Evolutionary conservation across 176 grass and related monocot species (phyloP), one percentile per base, ranked within the genome.

Genomic region (Aegilops tauschii): DNA sequence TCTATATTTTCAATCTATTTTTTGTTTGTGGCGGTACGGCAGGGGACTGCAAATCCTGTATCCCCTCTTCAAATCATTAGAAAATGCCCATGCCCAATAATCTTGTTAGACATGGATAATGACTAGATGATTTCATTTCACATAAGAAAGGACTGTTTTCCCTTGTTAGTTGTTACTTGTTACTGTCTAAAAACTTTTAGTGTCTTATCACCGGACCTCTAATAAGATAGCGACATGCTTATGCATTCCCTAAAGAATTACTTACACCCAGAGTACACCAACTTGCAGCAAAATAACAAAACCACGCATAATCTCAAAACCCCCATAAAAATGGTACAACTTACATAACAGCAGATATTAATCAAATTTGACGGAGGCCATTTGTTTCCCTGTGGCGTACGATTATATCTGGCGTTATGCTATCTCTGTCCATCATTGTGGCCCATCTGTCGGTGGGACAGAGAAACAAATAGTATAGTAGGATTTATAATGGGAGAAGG

Each of bases 81-180:
- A 61, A 86, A 61, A 86, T 77, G n/a, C 65, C 61, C 81, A 25
- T 70, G 76, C 14, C 37, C 31, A 34, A 62, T 16, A 52, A 25
- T 82, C 40, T 86, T 63, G 35, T 40, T 71, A 71, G 54, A 58
- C 44, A 74, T 63, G 52, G 42, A 21, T 20, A 69, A n/a, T 45
- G 31, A 4, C 18, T 50, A 45, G 56, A 77, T 82, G 42, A 32
- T 47, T 45, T 71, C 37, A 18, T 30, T 69, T 82, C 67, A 44
- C 35, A 45, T 36, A 10, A 80, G 17, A 54, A 54, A 54, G 35
- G 56, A 28, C 47, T 69, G 3, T 45, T 9, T 65, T 21, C 56
- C 56, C 56, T 59, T 59, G 20, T 59, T 59, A 21, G 18, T 21
- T 59, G 56, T 21, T 59, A 21, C 56, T 59, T 59, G 56, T 21